phyloP scores from a whole-genome alignment of 768 basidiomycete genomes.

The Pleurotus tuber-regium region DNA sequence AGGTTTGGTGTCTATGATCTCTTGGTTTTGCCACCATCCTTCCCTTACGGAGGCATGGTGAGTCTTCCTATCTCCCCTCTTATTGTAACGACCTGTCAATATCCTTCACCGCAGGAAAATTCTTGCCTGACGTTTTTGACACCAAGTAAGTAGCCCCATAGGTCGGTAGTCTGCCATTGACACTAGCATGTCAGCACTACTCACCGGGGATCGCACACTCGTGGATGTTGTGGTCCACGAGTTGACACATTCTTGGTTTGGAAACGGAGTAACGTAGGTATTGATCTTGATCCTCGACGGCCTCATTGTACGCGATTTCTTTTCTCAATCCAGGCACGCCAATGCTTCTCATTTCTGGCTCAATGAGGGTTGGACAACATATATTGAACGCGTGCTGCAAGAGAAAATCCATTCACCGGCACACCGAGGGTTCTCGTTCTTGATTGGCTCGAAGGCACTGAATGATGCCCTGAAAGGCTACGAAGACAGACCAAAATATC shows the following conservation, averaged over 20 bases:
- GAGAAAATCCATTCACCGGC: slow-evolving; percentile 68
- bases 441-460: slow-evolving; percentile 72
- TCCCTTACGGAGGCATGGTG: slow-evolving; percentile 92
- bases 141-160: slow-evolving; percentile 53
- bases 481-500: slow-evolving; percentile 64
- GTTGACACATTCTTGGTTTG: slow-evolving; percentile 85
- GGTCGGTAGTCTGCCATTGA: slow-evolving; percentile 2
- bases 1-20: slow-evolving; percentile 87
- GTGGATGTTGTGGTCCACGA: slow-evolving; percentile 92
- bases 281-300: no score
- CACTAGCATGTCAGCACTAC: slow-evolving; percentile 50
- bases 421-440: slow-evolving; percentile 76
- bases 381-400: slow-evolving; percentile 81
- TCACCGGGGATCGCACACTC: slow-evolving; percentile 83
- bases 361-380: slow-evolving; percentile 94
- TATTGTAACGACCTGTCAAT: no score
- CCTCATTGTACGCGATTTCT: background rate
- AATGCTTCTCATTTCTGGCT: slow-evolving; percentile 84
- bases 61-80: no score
- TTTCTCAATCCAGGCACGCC: slow-evolving; percentile 42
- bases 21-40: slow-evolving; percentile 84
- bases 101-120: slow-evolving; percentile 62
- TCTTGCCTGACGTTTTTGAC: slow-evolving; percentile 86
- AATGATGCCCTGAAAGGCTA: slow-evolving; percentile 68
- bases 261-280: slow-evolving; percentile 78